A percentile compares a stretch with the other conserved stretches of the same genome.
phyloP scores from a whole-genome alignment of 2,329 filamentous ascomycete genomes.

The Trichoderma pleuroti region DNA sequence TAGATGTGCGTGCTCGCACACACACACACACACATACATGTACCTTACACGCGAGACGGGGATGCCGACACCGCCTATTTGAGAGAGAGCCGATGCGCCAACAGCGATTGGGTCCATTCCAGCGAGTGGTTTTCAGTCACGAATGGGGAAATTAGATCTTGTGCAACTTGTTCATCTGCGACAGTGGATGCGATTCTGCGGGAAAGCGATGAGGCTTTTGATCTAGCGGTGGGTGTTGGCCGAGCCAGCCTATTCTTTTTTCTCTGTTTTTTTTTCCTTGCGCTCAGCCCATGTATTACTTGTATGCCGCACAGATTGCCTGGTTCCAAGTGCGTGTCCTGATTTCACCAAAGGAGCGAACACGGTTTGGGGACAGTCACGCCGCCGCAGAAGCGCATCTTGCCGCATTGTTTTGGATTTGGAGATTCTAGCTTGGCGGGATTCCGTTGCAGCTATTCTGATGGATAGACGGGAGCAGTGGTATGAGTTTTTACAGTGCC shows the following conservation, averaged over 20 bases:
- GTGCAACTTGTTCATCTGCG: conserved; percentile 12
- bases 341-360: background rate
- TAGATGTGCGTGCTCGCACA: background rate
- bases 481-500: background rate
- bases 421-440: conserved; percentile 15
- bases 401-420: conserved; percentile 10
- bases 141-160: conserved; percentile 17
- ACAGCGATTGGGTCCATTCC: conserved; percentile 17
- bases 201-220: conserved; percentile 7
- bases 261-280: background rate
- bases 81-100: conserved; percentile 3
- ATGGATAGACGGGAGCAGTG: background rate
- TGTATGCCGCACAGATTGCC: background rate
- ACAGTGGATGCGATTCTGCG: conserved; percentile 16
- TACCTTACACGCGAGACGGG: conserved; percentile 17
- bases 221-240: background rate
- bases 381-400: conserved; percentile 13
- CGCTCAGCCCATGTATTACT: background rate
- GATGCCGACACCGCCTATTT: conserved; percentile 15
- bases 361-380: background rate
- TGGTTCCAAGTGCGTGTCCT: background rate
- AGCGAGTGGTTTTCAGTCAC: conserved; percentile 8
- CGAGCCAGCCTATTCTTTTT: background rate
- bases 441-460: background rate
- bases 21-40: background rate